Conservation (phyloP, 2,329 filamentous ascomycete species). For the Aschersonia sp. region DNA sequence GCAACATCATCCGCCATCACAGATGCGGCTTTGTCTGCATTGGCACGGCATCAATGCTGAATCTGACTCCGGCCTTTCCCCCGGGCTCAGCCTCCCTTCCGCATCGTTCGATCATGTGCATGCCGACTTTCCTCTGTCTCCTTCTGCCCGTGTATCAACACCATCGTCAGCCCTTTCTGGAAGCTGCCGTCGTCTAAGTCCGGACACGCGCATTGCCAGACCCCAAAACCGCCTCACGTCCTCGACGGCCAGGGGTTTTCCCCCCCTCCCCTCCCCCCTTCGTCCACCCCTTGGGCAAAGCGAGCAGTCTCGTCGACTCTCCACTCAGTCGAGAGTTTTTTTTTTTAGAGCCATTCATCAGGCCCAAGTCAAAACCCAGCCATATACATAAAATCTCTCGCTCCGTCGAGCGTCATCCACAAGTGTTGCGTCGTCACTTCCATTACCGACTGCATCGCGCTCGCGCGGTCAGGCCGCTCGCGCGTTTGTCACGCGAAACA, state of each 20-base stretch:
- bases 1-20: constrained; percentile 9
- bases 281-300: background rate
- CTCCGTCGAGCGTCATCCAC: too few relatives aligned
- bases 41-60: constrained; percentile 3
- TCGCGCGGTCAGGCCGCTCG: too few relatives aligned
- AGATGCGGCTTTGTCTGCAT: constrained; percentile 5
- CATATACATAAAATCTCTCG: too few relatives aligned
- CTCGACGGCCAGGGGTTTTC: background rate
- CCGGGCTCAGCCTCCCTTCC: background rate
- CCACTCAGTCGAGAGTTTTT: constrained; percentile 1
- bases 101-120: background rate
- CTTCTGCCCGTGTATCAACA: background rate
- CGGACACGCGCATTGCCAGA: background rate
- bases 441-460: too few relatives aligned
- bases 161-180: background rate
- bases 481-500: too few relatives aligned
- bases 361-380: background rate
- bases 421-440: too few relatives aligned
- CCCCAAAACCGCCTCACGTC: background rate
- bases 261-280: background rate
- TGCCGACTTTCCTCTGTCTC: background rate
- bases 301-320: background rate
- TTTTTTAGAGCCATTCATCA: background rate
- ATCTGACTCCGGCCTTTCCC: constrained; percentile 1
- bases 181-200: background rate